Evolutionary conservation across 2,329 filamentous ascomycete species (phyloP), one percentile per base, ranked within the genome.

Genomic region (Nigrospora osmanthi): DNA sequence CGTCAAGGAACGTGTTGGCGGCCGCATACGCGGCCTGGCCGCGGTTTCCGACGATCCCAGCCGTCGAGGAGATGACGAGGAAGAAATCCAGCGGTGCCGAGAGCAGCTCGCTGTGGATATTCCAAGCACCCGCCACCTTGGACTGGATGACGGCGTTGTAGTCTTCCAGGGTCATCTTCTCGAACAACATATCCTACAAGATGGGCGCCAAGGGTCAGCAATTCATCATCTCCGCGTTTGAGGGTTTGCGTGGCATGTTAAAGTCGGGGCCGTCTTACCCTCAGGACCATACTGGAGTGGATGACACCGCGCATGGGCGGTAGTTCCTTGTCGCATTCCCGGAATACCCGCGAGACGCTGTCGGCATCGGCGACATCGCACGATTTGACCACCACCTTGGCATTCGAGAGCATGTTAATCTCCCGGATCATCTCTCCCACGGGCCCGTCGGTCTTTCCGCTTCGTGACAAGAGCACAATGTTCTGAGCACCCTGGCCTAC

Each of bases 61-160:
- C 69, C 0, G 70, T 67, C 3, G 73, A 73, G 0, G 75, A 78
- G 13, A 76, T 67, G 16, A 69, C 63, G 33, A 75, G 60, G 56
- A 79, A 80, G 47, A 45, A 78, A 55, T 76, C 72, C 1, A 75
- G 61, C 0, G 60, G 56, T 1, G 58, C 51, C 17, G 57, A 52
- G 14, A 57, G 47, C 2, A 76, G 61, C 1, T 66, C 66, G n/a
- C 68, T 60, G 54, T 80, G 73, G 38, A 78, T 64, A 54, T 80
- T 79, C 68, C 70, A 74, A 1, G 70, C 71, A 7, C 73, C 75
- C 6, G 68, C 60, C 0, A 76, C 70, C 54, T 80, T 81, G 50
- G 72, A 70, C 33, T 66, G 61, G 35, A 74, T 65, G 30, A 75
- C 71, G 3, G 62, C 56, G 11, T 59, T 61, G 50, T 71, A 80